These are phyloP conservation scores for Lizonia empirigonia DNA, from an alignment of 2,329 filamentous ascomycete species.

Conservation along the genomic window DNA sequence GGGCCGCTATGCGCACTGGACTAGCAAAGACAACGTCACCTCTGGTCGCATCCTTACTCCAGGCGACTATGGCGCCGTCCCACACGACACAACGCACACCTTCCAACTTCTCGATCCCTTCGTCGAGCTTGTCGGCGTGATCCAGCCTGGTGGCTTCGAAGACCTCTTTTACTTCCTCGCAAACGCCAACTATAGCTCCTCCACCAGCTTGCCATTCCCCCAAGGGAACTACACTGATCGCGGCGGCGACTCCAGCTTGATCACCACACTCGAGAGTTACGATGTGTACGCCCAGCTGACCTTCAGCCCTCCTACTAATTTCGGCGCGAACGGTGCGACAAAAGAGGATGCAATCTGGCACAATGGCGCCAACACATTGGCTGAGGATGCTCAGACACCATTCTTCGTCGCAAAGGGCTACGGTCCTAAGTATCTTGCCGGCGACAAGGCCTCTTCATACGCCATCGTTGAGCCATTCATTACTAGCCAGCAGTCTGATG, in stretches of 20 bases:
- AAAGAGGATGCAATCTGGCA: slow-evolving; percentile 48
- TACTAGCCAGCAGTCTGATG: slow-evolving; percentile 48
- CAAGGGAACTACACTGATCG: slow-evolving; percentile 36
- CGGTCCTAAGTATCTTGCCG: slow-evolving; percentile 54
- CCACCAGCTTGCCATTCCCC: slow-evolving; percentile 46
- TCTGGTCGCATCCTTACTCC: slow-evolving; percentile 48
- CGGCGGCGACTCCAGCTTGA: slow-evolving; percentile 39
- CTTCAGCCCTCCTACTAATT: slow-evolving; percentile 50
- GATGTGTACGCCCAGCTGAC: slow-evolving; percentile 54
- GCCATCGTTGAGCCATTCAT: slow-evolving; percentile 55
- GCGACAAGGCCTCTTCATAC: slow-evolving; percentile 39
- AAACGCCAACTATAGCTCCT: slow-evolving; percentile 43
- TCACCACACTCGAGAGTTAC: slow-evolving; percentile 46
- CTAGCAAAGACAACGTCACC: slow-evolving; percentile 43
- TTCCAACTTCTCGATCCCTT: slow-evolving; percentile 57
- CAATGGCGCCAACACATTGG: slow-evolving; percentile 45
- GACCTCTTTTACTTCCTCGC: slow-evolving; percentile 53
- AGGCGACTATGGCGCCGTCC: slow-evolving; percentile 56
- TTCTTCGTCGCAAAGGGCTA: slow-evolving; percentile 56
- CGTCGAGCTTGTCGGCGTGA: slow-evolving; percentile 55
- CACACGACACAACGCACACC: slow-evolving; percentile 55
- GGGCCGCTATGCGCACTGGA: slow-evolving; percentile 56
- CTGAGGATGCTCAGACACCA: slow-evolving; percentile 38
- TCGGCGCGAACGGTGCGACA: slow-evolving; percentile 50
- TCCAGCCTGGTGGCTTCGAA: slow-evolving; percentile 58